phyloP scores from a whole-genome alignment of 2,329 filamentous ascomycete genomes.

The Stagonosporopsis chrysanthemi region DNA sequence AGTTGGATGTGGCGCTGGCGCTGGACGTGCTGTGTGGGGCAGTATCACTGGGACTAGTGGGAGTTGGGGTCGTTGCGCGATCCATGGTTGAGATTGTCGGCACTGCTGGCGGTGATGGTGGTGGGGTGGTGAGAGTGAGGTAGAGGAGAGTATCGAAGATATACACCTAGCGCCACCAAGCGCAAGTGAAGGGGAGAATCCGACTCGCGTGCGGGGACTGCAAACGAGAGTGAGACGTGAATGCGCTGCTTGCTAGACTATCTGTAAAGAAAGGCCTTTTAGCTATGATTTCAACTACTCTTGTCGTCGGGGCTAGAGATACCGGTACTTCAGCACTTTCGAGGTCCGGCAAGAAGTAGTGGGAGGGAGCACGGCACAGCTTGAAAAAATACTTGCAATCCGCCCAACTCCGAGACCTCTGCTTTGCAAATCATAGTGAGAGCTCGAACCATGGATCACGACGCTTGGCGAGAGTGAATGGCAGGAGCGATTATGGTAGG shows the following conservation, averaged over 20 bases:
- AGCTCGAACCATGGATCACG: neutral
- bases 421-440: neutral
- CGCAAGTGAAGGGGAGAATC: constrained; percentile 1
- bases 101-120: neutral
- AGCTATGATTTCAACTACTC: neutral
- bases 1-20: neutral
- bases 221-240: constrained; percentile 7
- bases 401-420: neutral
- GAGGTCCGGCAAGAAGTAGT: too few relatives aligned
- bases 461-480: neutral
- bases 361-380: too few relatives aligned
- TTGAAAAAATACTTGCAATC: too few relatives aligned
- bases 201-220: neutral
- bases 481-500: neutral
- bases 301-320: too few relatives aligned
- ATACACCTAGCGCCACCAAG: neutral
- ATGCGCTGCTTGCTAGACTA: neutral
- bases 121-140: constrained; percentile 2
- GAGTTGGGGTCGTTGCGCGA: constrained; percentile 7
- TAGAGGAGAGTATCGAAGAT: neutral
- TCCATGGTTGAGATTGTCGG: neutral
- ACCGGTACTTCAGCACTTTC: too few relatives aligned
- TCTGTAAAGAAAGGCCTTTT: neutral
- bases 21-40: neutral
- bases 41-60: neutral